phyloP scores from a whole-genome alignment of 2,329 filamentous ascomycete genomes.

The Ceratocystis huliohia region DNA sequence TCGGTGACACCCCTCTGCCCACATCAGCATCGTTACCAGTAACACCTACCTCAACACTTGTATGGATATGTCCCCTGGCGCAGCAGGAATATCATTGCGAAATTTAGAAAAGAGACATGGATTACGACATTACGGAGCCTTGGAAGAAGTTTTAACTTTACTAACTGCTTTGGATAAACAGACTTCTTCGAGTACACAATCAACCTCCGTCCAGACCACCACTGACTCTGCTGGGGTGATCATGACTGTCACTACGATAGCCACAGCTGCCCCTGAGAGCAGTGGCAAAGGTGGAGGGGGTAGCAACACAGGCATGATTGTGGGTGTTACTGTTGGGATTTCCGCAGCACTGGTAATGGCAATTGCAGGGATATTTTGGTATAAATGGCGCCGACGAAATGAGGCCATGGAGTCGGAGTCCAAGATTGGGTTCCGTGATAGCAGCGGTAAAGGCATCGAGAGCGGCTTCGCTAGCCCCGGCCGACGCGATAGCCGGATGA shows the following conservation, averaged over 20 bases:
- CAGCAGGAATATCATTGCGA: background rate
- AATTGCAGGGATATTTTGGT: constrained; percentile 28
- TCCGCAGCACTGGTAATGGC: constrained; percentile 30
- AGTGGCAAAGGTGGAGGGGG: constrained; percentile 23
- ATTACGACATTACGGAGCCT: background rate
- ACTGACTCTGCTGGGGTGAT: constrained; percentile 39
- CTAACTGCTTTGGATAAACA: constrained; percentile 11
- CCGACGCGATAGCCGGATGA: constrained; percentile 41
- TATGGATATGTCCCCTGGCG: background rate
- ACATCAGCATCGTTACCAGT: constrained; percentile 6
- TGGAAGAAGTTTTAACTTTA: constrained; percentile 16
- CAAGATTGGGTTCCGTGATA: constrained; percentile 10
- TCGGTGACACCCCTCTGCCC: constrained; percentile 12
- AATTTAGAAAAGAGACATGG: background rate
- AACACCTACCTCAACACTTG: constrained; percentile 22
- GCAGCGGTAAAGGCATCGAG: constrained; percentile 7
- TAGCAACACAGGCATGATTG: constrained; percentile 37
- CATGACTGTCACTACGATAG: constrained; percentile 42
- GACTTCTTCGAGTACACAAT: constrained; percentile 27
- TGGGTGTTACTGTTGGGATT: constrained; percentile 42
- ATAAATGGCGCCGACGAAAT: constrained; percentile 35
- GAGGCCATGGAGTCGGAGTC: constrained; percentile 16
- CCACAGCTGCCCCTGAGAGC: constrained; percentile 28
- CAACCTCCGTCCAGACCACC: constrained; percentile 38
- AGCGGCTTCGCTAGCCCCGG: constrained; percentile 28